Percentiles rank a stretch among this genome's conserved stretches.
Evolutionary conservation across 2,329 filamentous ascomycete species (phyloP).

Genomic region (Penicillium sp.): DNA sequence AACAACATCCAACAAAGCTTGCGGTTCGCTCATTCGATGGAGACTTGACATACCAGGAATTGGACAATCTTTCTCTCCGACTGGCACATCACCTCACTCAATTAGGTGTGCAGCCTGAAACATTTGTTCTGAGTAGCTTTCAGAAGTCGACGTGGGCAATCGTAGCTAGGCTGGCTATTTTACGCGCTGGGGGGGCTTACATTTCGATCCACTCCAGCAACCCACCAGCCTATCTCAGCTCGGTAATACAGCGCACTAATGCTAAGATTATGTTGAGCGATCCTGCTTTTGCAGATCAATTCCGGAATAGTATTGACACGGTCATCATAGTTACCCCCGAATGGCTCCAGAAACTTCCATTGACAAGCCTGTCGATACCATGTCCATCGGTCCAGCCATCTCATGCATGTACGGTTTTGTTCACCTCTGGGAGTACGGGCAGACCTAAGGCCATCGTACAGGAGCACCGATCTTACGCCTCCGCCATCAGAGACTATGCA

Average conservation of each 20-base stretch:
- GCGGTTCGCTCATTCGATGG: constrained; percentile 19
- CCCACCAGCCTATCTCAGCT: constrained; percentile 66
- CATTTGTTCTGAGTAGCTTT: constrained; percentile 18
- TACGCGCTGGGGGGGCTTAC: constrained; percentile 53
- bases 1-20: neutral
- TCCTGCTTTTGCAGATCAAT: constrained; percentile 7
- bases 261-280: constrained; percentile 61
- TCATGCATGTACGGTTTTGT: constrained; percentile 23
- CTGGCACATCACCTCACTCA: constrained; percentile 11
- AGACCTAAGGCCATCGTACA: constrained; percentile 28
- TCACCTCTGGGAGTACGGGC: constrained; percentile 30
- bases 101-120: constrained; percentile 15
- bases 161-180: constrained; percentile 19
- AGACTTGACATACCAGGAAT: constrained; percentile 17
- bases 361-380: constrained; percentile 4
- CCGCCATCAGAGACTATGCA: constrained; percentile 22
- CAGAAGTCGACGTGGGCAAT: constrained; percentile 24
- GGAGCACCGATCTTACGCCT: constrained; percentile 25
- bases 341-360: neutral
- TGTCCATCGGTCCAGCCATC: constrained; percentile 10
- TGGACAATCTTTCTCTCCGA: constrained; percentile 4
- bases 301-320: neutral
- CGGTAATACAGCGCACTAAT: constrained; percentile 70
- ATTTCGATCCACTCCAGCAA: constrained; percentile 75
- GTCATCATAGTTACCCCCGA: neutral